Base-by-base conservation (phyloP, 2,329 filamentous ascomycete genomes). In the Trichoderma harzianum region DNA sequence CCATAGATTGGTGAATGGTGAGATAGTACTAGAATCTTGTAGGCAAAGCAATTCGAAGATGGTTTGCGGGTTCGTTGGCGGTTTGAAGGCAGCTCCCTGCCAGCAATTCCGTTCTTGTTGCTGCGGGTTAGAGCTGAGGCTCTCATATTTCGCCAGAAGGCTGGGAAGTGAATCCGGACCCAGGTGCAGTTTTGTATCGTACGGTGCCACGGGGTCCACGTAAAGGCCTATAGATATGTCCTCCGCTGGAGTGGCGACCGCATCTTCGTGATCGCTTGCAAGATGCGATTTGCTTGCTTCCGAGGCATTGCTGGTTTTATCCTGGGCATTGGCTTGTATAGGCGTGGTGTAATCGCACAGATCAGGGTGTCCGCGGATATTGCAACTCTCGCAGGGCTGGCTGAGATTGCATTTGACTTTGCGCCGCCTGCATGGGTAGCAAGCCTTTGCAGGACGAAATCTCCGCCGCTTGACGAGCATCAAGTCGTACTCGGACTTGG, bases 141-240 rank as follows among this genome's bases (percentile, higher is more conserved):
- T 47, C 26, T 68, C 34, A 14, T 60, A 68, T 58, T 26, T 68
- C 18, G 65, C 18, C 3, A 68, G 18, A 24, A 68, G 53, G 4
- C 65, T 68, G 3, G 65, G 53, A n/a, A 68, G 53, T 30, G 65
- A 68, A 21, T 68, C 53, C 7, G 65, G 53, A 18, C 65, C 65
- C 6, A 68, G 26, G 57, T 43, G 65, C 55, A 68, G 14, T 7
- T 47, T 68, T 11, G 65, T 57, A 1, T 55, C 26, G 5, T 68
- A 68, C 2, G 65, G 51, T 7, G 65, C 65, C 11, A 60, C n/a
- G 1, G 51, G 24, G 16, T 68, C n/a, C 65, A 68, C 34, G 26
- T 68, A 68, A 5, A 60, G 34, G 7, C 53, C 53, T 60, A 32
- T 21, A 1, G 53, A 60, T n/a, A 7, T 24, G 6, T 30, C 24